phyloP scores from a whole-genome alignment of 2,329 filamentous ascomycete species.

The Arthrinium puccinioides region DNA sequence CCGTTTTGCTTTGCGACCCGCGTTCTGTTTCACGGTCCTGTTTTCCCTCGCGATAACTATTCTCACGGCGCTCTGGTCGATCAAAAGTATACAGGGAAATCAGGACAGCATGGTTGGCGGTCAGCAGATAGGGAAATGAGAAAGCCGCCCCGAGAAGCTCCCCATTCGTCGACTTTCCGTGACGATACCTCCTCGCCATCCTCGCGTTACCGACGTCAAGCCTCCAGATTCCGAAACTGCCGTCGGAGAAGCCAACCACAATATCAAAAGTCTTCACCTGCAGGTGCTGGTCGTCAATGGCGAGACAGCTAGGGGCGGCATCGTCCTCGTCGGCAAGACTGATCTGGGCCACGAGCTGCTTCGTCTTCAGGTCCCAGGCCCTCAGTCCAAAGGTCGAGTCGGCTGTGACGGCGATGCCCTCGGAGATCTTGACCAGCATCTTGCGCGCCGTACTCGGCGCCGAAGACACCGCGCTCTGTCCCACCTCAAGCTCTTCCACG shows the following conservation, averaged over 20 bases:
- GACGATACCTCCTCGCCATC: slow-evolving; percentile 47
- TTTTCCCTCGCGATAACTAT: too few species aligned
- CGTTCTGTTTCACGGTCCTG: too few species aligned
- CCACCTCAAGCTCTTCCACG: slow-evolving; percentile 62
- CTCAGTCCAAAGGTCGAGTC: slow-evolving; percentile 64
- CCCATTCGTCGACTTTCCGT: slow-evolving; percentile 55
- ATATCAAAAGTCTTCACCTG: slow-evolving; percentile 46
- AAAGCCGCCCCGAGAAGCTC: slow-evolving; percentile 65
- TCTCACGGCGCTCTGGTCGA: neutral
- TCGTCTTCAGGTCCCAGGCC: slow-evolving; percentile 68
- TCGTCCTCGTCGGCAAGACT: slow-evolving; percentile 20
- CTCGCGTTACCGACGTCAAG: slow-evolving; percentile 37
- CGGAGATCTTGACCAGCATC: slow-evolving; percentile 71
- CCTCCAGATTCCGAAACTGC: slow-evolving; percentile 63
- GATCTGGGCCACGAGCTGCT: slow-evolving; percentile 47
- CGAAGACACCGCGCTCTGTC: neutral
- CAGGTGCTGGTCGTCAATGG: slow-evolving; percentile 49
- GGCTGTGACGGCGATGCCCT: slow-evolving; percentile 71
- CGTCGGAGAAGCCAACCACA: slow-evolving; percentile 63
- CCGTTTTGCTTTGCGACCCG: too few species aligned
- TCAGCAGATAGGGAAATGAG: slow-evolving; percentile 68
- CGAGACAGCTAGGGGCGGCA: slow-evolving; percentile 51
- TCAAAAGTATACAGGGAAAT: slow-evolving; percentile 70
- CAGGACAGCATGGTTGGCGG: slow-evolving; percentile 66
- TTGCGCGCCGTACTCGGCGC: slow-evolving; percentile 32